Conservation (phyloP, 2,329 filamentous ascomycete genomes). For the Davidsoniella neocaledoniae region DNA sequence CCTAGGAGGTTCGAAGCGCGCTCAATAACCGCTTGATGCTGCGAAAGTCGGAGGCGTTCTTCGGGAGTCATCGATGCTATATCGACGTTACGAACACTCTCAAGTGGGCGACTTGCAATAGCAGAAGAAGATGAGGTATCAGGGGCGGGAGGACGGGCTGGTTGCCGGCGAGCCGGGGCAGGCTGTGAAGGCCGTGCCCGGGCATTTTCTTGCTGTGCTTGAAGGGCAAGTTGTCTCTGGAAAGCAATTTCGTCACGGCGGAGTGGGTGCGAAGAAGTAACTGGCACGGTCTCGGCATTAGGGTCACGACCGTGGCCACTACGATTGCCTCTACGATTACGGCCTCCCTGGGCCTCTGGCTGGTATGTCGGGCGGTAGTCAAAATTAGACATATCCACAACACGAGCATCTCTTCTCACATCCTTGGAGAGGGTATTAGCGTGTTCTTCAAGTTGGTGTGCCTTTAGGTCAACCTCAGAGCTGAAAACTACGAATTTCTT, state of each 20-base stretch:
- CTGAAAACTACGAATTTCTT: slow-evolving; percentile 98
- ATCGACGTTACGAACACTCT: slow-evolving; percentile 8
- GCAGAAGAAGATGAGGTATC: slow-evolving; percentile 14
- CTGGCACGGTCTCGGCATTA: slow-evolving; percentile 47
- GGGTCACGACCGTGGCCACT: slow-evolving; percentile 23
- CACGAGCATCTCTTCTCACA: slow-evolving; percentile 61
- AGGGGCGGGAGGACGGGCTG: slow-evolving; percentile 11
- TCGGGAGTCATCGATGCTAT: slow-evolving; percentile 40
- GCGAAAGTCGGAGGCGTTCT: slow-evolving; percentile 62
- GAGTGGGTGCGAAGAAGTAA: slow-evolving; percentile 58
- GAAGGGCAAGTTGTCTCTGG: slow-evolving; percentile 81
- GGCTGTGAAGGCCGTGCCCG: slow-evolving; percentile 32
- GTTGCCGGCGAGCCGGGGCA: slow-evolving; percentile 13
- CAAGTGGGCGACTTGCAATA: slow-evolving; percentile 6
- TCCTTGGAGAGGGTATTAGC: slow-evolving; percentile 68
- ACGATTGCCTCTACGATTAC: slow-evolving; percentile 24
- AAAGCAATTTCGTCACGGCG: slow-evolving; percentile 79
- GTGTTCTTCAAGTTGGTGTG: slow-evolving; percentile 74
- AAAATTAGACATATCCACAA: slow-evolving; percentile 78
- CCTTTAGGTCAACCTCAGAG: slow-evolving; percentile 86
- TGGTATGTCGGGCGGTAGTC: slow-evolving; percentile 61
- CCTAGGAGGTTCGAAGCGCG: slow-evolving; percentile 66
- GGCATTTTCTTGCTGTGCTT: slow-evolving; percentile 47
- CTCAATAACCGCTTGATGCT: slow-evolving; percentile 73
- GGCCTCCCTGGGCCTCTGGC: slow-evolving; percentile 30